Evolutionary conservation across 306 rosid genomes (phyloP).

Genomic region (Cicer bijugum): DNA sequence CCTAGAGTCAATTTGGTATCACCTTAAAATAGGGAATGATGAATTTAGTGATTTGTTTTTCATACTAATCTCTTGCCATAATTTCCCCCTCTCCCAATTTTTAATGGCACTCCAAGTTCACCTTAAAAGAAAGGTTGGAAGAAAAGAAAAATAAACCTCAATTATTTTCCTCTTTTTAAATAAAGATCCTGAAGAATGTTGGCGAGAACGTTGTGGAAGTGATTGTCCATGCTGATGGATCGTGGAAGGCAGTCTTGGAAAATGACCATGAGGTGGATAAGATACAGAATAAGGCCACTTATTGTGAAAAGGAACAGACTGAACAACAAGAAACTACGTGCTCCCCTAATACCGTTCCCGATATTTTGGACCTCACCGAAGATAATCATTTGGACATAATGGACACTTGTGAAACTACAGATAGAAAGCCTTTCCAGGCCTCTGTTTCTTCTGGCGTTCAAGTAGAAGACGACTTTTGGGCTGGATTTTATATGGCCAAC

Average conservation of each 20-base stretch:
- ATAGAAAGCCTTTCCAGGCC: slow-evolving; percentile 59
- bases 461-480: slow-evolving; percentile 57
- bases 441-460: slow-evolving; percentile 41
- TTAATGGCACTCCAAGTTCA: slow-evolving; percentile 33
- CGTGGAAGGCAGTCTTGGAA: slow-evolving; percentile 74
- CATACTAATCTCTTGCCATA: slow-evolving; percentile 10
- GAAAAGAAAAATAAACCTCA: slow-evolving; percentile 21
- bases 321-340: slow-evolving; percentile 53
- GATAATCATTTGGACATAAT: slow-evolving; percentile 58
- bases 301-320: slow-evolving; percentile 48
- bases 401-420: slow-evolving; percentile 50
- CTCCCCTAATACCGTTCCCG: slow-evolving; percentile 38
- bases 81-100: not conserved
- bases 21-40: slow-evolving; percentile 39
- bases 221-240: slow-evolving; percentile 77
- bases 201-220: slow-evolving; percentile 73
- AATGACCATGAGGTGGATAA: slow-evolving; percentile 51
- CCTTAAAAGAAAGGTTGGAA: not conserved
- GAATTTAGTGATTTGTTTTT: slow-evolving; percentile 28
- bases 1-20: slow-evolving; percentile 32
- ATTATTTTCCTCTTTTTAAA: slow-evolving; percentile 5
- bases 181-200: slow-evolving; percentile 75
- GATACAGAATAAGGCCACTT: slow-evolving; percentile 43
- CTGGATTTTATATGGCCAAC: slow-evolving; percentile 43
- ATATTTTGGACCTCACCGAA: slow-evolving; percentile 75